These are phyloP conservation scores for Glebionis coronaria DNA, from an alignment of 129 eudicot genomes.

Conservation along the genomic window DNA sequence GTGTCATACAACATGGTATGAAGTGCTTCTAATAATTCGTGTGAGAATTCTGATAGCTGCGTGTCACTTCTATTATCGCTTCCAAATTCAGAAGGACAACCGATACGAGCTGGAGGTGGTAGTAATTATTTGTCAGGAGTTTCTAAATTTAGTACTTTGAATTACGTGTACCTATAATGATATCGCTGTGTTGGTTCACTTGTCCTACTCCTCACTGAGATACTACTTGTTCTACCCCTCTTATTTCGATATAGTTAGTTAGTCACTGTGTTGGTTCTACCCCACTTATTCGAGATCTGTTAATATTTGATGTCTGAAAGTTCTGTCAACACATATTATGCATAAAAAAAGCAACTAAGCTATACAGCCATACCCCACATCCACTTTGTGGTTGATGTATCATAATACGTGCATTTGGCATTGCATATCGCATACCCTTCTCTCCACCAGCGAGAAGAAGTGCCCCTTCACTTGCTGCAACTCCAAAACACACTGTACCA, in stretches of 20 bases:
- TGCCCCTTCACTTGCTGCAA: conserved; percentile 76
- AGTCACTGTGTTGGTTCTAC: conserved; percentile 16
- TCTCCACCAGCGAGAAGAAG: conserved; percentile 99
- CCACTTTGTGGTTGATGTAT: conserved; percentile 91
- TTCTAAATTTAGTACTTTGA: neutral
- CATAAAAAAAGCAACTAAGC: neutral
- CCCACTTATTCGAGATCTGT: neutral
- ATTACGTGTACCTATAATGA: neutral
- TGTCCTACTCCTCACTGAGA: no score
- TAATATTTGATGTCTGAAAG: neutral
- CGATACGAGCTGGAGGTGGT: neutral
- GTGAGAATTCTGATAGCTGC: conserved; percentile 2
- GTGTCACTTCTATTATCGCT: neutral
- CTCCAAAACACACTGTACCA: no score
- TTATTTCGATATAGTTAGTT: no score
- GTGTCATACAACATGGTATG: neutral
- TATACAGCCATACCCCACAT: conserved; percentile 74
- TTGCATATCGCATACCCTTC: conserved; percentile 96
- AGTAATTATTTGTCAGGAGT: neutral
- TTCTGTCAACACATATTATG: no score
- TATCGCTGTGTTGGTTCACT: conserved; percentile 1
- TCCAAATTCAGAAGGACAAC: conserved; percentile 9
- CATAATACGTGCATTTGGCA: no score
- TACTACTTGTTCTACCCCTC: no score
- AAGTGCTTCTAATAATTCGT: neutral